Evolutionary conservation across 371 early-diverging fungal species (phyloP).

Genomic region (Gilbertella persicaria): DNA sequence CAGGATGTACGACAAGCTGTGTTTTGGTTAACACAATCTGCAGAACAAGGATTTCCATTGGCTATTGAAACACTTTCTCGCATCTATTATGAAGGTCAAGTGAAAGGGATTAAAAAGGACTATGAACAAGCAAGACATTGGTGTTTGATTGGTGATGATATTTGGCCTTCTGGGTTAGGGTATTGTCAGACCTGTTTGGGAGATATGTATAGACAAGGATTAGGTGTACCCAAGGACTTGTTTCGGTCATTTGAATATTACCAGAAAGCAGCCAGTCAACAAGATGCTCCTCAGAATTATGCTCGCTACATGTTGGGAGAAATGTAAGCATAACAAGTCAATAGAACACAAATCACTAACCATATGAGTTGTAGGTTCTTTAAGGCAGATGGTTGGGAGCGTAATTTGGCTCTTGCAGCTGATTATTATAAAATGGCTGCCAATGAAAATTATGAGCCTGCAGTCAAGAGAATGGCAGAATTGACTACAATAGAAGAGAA

Average conservation of each 20-base stretch:
- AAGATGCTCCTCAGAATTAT: conserved; percentile 51
- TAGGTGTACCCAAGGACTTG: conserved; percentile 44
- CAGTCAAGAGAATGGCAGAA: conserved; percentile 24
- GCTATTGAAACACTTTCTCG: conserved; percentile 45
- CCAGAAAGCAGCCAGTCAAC: conserved; percentile 52
- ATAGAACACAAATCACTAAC: not conserved
- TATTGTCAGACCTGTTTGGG: conserved; percentile 52
- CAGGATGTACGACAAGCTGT: conserved; percentile 42
- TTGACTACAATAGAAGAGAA: conserved; percentile 15
- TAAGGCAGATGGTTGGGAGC: conserved; percentile 44
- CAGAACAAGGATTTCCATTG: conserved; percentile 47
- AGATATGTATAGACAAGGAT: conserved; percentile 46
- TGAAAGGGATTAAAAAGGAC: conserved; percentile 32
- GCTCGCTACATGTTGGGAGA: conserved; percentile 52
- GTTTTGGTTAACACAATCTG: conserved; percentile 50
- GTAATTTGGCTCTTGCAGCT: conserved; percentile 37
- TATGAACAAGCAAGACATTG: conserved; percentile 44
- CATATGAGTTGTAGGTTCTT: conserved; percentile 35
- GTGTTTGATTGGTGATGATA: conserved; percentile 48
- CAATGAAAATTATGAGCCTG: conserved; percentile 42
- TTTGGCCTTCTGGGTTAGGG: conserved; percentile 54
- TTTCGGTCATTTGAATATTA: conserved; percentile 48
- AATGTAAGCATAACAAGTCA: conserved; percentile 29
- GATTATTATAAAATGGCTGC: conserved; percentile 51
- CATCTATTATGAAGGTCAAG: conserved; percentile 39